phyloP scores from a whole-genome alignment of 345 rosid species.

The Hibiscus syriacus region DNA sequence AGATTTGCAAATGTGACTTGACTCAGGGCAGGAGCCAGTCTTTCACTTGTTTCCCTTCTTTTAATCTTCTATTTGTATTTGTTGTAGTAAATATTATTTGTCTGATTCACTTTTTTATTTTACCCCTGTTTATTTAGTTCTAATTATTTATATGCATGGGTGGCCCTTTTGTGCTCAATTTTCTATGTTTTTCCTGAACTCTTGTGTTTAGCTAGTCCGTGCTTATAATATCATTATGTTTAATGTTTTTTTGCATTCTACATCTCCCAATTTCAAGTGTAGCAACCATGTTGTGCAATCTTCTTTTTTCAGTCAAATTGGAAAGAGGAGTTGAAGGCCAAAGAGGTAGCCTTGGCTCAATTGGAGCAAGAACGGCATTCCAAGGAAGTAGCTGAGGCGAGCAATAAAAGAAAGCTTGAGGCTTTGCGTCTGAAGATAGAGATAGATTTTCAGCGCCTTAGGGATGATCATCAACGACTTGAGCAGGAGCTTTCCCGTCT shows the following conservation, averaged over 20 bases:
- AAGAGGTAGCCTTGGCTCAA: constrained; percentile 44
- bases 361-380: constrained; percentile 52
- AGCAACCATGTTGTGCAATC: constrained; percentile 4
- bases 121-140: neutral
- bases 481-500: constrained; percentile 75
- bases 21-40: neutral
- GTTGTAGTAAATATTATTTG: neutral
- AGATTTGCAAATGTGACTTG: no score
- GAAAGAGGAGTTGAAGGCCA: constrained; percentile 54
- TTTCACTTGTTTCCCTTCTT: neutral
- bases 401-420: constrained; percentile 60
- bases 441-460: constrained; percentile 68
- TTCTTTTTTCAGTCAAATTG: constrained; percentile 42
- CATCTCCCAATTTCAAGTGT: neutral
- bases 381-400: constrained; percentile 59
- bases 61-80: neutral
- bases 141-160: neutral
- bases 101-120: neutral
- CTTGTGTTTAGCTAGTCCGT: neutral
- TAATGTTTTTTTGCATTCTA: neutral
- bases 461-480: constrained; percentile 69
- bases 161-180: neutral
- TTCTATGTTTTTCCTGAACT: neutral
- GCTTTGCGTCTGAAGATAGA: constrained; percentile 62
- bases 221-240: neutral